Conservation (phyloP, 2,329 filamentous ascomycete species). For the Aspergillus aculeatinus region DNA sequence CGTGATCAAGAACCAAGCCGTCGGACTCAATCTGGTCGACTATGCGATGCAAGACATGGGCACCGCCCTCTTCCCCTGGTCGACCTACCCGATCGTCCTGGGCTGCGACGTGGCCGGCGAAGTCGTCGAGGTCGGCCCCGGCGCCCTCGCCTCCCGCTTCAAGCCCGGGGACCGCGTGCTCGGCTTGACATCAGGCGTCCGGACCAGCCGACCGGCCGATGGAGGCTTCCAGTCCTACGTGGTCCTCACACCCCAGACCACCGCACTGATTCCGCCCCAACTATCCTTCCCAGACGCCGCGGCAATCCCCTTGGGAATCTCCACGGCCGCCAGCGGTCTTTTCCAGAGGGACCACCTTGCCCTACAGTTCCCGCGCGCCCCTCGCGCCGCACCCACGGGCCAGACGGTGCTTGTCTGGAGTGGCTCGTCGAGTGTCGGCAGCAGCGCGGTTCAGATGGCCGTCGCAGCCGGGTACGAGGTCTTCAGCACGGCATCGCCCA, state of each 20-base stretch:
- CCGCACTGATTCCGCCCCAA: conserved; percentile 14
- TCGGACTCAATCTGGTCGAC: conserved; percentile 48
- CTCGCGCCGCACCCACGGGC: not conserved
- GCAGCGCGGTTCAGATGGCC: conserved; percentile 49
- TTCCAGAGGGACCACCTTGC: conserved; percentile 22
- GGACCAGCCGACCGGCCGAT: conserved; percentile 15
- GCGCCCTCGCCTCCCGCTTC: conserved; percentile 24
- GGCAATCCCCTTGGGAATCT: conserved; percentile 22
- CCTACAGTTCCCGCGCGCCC: conserved; percentile 9
- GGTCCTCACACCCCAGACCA: conserved; percentile 17
- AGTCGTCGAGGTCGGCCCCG: conserved; percentile 39
- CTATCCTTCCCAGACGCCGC: conserved; percentile 20
- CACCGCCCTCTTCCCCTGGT: conserved; percentile 27
- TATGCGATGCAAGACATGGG: conserved; percentile 37
- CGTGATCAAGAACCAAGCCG: conserved; percentile 41
- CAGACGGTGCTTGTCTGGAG: conserved; percentile 13
- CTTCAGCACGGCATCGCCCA: conserved; percentile 12
- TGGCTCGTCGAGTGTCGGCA: conserved; percentile 41
- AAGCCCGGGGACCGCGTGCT: conserved; percentile 48
- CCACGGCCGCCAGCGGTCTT: conserved; percentile 23
- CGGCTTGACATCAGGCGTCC: conserved; percentile 23
- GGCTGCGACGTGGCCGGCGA: conserved; percentile 49
- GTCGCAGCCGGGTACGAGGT: conserved; percentile 16
- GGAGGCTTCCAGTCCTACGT: conserved; percentile 28
- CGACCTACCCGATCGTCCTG: conserved; percentile 38